A percentile compares a stretch with the other conserved stretches of the same genome.
These are phyloP conservation scores for Thelonectria rubi DNA, from an alignment of 2,329 filamentous ascomycete genomes.

Conservation along the genomic window DNA sequence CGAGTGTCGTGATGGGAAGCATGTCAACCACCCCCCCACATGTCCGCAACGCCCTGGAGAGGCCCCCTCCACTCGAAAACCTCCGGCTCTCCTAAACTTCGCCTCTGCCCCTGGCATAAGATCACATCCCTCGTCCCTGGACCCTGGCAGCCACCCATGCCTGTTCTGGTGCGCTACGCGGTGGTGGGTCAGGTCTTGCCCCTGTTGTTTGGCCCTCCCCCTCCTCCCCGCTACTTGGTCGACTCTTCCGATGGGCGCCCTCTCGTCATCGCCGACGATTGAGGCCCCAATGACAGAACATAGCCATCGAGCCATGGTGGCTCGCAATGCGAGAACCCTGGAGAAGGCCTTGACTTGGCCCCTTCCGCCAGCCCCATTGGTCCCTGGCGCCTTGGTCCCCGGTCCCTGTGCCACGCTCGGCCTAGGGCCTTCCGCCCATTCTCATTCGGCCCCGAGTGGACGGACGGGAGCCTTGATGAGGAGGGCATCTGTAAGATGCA, in stretches of 20 bases:
- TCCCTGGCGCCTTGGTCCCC: conserved; percentile 28
- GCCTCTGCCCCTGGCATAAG: conserved; percentile 38
- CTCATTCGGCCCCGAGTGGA: conserved; percentile 36
- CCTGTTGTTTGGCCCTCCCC: conserved; percentile 28
- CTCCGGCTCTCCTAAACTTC: conserved; percentile 33
- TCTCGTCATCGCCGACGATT: conserved; percentile 37
- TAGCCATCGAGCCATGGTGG: conserved; percentile 29
- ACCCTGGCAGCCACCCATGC: conserved; percentile 13
- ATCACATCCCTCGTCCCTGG: conserved; percentile 28
- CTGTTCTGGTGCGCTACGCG: conserved; percentile 20
- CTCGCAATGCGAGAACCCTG: conserved; percentile 32
- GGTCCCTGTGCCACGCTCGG: conserved; percentile 36
- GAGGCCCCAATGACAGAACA: conserved; percentile 36
- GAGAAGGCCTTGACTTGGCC: conserved; percentile 30
- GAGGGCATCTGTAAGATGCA: conserved; percentile 38
- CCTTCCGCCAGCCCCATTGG: conserved; percentile 37
- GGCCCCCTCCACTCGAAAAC: conserved; percentile 34
- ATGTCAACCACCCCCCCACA: conserved; percentile 29
- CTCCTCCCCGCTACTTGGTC: conserved; percentile 28
- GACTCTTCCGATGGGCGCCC: conserved; percentile 33
- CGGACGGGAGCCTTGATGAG: conserved; percentile 24
- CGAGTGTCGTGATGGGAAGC: conserved; percentile 29
- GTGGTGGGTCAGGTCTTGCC: conserved; percentile 34
- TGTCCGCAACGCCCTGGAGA: conserved; percentile 24
- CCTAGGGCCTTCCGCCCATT: conserved; percentile 29